Percentiles rank a stretch among this genome's conserved stretches.
Evolutionary conservation across 2,329 filamentous ascomycete species (phyloP).

Genomic region (Fusarium penzigii): DNA sequence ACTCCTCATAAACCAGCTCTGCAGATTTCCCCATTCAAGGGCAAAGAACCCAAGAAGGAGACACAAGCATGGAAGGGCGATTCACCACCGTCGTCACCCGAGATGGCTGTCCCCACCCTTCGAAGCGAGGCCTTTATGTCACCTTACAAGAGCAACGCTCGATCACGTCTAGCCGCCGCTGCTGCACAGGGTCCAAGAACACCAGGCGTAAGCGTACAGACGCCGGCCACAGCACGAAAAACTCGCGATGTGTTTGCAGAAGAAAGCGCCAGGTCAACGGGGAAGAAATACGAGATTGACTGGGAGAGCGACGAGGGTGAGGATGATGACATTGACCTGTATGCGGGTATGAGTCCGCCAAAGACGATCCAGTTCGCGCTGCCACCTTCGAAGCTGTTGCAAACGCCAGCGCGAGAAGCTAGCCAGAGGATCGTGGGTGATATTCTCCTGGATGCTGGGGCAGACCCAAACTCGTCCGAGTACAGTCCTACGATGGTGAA

Average conservation of each 20-base stretch:
- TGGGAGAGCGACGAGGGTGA: conserved; percentile 79
- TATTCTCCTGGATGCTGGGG: conserved; percentile 74
- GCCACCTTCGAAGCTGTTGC: conserved; percentile 73
- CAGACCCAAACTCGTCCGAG: conserved; percentile 54
- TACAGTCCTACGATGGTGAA: conserved; percentile 67
- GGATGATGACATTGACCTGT: conserved; percentile 61
- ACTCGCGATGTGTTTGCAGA: conserved; percentile 50
- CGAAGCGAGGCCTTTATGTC: conserved; percentile 85
- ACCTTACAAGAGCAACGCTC: conserved; percentile 55
- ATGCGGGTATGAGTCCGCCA: conserved; percentile 80
- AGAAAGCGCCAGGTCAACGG: conserved; percentile 23
- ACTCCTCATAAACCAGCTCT: conserved; percentile 70
- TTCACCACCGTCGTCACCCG: conserved; percentile 71
- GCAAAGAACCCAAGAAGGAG: conserved; percentile 37
- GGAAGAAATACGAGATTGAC: conserved; percentile 55
- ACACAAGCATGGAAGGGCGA: conserved; percentile 49
- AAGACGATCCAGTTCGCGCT: conserved; percentile 90
- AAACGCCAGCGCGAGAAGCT: conserved; percentile 83
- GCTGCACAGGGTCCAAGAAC: conserved; percentile 60
- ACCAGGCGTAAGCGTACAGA: conserved; percentile 84
- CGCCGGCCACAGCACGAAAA: conserved; percentile 58
- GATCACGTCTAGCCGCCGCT: conserved; percentile 44
- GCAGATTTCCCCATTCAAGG: conserved; percentile 49
- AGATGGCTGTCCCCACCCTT: conserved; percentile 78
- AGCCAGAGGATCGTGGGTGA: conserved; percentile 81